phyloP scores from a whole-genome alignment of 805 yeast species.

The Myxozyma melibiosi region DNA sequence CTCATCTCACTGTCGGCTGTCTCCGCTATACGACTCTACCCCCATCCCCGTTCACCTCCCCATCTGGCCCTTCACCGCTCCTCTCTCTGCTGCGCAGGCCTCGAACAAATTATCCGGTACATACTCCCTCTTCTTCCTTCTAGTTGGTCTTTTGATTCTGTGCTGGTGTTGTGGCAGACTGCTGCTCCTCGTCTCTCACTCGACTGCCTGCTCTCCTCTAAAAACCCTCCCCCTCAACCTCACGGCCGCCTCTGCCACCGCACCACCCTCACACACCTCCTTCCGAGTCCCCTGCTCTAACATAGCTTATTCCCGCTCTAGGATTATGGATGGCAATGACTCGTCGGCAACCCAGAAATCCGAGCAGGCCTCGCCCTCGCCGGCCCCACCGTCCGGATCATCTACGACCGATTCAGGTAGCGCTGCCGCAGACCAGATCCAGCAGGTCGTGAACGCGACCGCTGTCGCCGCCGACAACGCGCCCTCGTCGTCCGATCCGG shows the following conservation, averaged over 20 bases:
- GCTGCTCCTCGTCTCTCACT: too few relatives aligned
- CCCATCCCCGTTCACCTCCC: neutral
- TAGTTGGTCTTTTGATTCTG: too few relatives aligned
- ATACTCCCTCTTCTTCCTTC: too few relatives aligned
- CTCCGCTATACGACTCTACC: neutral
- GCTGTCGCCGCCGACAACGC: neutral
- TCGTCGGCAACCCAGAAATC: constrained; percentile 17
- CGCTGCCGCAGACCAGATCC: constrained; percentile 5
- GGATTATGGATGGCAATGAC: constrained; percentile 34
- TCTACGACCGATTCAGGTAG: constrained; percentile 3
- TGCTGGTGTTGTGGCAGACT: too few relatives aligned
- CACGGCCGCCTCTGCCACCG: too few relatives aligned
- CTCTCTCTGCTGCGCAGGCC: too few relatives aligned
- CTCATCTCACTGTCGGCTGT: neutral
- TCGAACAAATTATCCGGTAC: too few relatives aligned
- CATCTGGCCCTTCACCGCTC: neutral
- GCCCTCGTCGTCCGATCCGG: neutral
- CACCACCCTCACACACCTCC: too few relatives aligned
- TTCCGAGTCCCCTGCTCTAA: neutral
- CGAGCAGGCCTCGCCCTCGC: constrained; percentile 15
- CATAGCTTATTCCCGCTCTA: neutral
- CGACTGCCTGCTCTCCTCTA: too few relatives aligned
- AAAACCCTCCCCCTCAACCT: too few relatives aligned
- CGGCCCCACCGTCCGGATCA: constrained; percentile 15
- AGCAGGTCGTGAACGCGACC: neutral